Evolutionary conservation across 164 flowering plant species (phyloP).

Genomic region (Annona cherimola): DNA sequence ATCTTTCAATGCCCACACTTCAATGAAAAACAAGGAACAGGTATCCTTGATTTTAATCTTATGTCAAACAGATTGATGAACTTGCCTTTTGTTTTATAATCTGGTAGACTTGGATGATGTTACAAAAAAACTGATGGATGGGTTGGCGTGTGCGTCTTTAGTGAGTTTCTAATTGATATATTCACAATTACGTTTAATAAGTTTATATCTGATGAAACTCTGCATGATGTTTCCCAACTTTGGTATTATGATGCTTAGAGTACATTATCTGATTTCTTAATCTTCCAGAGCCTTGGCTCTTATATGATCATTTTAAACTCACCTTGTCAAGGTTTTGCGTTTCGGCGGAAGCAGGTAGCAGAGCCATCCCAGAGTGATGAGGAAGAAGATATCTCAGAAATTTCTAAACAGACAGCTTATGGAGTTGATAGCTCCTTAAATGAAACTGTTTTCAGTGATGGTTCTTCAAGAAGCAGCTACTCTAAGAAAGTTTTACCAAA

Average conservation of each 20-base stretch:
- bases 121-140: neutral
- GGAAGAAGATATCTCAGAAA: slow-evolving; percentile 50
- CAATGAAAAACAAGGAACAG: slow-evolving; percentile 54
- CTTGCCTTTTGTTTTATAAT: neutral
- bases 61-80: neutral
- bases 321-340: slow-evolving; percentile 18
- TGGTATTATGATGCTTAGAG: neutral
- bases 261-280: neutral
- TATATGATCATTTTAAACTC: slow-evolving; percentile 14
- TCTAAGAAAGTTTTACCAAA: slow-evolving; percentile 47
- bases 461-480: slow-evolving; percentile 43
- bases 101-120: neutral
- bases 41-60: slow-evolving; percentile 28
- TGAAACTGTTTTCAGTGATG: slow-evolving; percentile 38
- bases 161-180: no score
- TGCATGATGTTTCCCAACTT: neutral
- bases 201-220: neutral
- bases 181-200: no score
- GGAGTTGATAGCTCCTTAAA: slow-evolving; percentile 32
- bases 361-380: slow-evolving; percentile 44
- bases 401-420: slow-evolving; percentile 32
- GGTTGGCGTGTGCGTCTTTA: neutral
- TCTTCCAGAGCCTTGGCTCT: neutral
- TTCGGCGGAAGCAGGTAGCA: slow-evolving; percentile 42
- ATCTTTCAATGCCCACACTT: slow-evolving; percentile 47